Conservation (phyloP, 1,139 yeast species). For the Blastobotrys arbuscula region DNA sequence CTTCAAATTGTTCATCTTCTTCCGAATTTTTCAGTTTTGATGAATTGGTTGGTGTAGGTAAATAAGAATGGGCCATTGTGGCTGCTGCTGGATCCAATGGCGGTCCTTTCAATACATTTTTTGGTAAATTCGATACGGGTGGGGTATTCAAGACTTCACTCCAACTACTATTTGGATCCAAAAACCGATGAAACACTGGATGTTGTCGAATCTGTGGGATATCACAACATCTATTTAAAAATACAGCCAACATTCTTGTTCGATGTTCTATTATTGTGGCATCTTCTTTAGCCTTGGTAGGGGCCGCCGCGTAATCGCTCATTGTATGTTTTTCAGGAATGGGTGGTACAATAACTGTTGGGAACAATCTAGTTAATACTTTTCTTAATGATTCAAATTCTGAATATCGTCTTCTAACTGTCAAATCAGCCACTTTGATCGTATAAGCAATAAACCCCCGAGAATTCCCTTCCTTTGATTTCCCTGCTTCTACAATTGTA, state of each 20-base stretch:
- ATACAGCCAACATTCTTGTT: constrained; percentile 69
- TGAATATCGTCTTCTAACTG: constrained; percentile 78
- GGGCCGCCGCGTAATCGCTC: constrained; percentile 46
- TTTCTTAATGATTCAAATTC: constrained; percentile 83
- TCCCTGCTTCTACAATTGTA: constrained; percentile 69
- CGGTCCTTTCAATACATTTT: constrained; percentile 49
- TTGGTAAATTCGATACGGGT: constrained; percentile 50
- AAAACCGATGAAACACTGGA: constrained; percentile 64
- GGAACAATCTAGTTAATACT: constrained; percentile 65
- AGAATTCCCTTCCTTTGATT: constrained; percentile 68
- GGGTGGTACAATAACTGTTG: constrained; percentile 82
- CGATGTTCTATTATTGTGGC: constrained; percentile 51
- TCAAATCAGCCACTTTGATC: constrained; percentile 52
- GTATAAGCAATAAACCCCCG: constrained; percentile 77
- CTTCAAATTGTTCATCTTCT: constrained; percentile 38
- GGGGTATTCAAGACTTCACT: constrained; percentile 49
- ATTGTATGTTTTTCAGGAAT: constrained; percentile 87
- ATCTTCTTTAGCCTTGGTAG: constrained; percentile 55
- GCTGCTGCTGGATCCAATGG: constrained; percentile 50
- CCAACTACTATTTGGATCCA: constrained; percentile 87
- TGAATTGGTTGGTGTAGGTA: constrained; percentile 57
- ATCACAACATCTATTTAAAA: constrained; percentile 67
- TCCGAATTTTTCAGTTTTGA: constrained; percentile 25
- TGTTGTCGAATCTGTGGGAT: constrained; percentile 53
- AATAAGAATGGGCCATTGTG: constrained; percentile 51